Conservation (phyloP, 805 yeast genomes). For the Ogataea paraovalis region DNA sequence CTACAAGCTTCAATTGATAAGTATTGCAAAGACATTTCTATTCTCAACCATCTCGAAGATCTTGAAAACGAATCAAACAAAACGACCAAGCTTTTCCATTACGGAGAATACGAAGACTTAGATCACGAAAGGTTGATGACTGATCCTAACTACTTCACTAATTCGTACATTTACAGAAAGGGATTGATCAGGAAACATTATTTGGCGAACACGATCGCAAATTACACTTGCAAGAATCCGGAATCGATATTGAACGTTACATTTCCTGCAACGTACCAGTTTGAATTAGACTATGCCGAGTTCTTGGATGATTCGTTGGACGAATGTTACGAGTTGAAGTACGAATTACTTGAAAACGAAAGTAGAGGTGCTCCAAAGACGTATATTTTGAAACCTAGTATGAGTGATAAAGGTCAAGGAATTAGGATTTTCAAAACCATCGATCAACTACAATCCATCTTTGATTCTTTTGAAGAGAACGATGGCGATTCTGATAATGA, state of each 20-base stretch:
- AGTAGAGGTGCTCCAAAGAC: slow-evolving; percentile 34
- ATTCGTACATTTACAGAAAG: slow-evolving; percentile 84
- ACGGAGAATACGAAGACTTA: slow-evolving; percentile 85
- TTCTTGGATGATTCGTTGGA: slow-evolving; percentile 91
- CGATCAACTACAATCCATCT: slow-evolving; percentile 75
- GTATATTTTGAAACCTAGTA: slow-evolving; percentile 93
- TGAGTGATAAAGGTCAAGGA: slow-evolving; percentile 98
- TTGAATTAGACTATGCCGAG: slow-evolving; percentile 94
- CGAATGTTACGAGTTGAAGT: slow-evolving; percentile 84
- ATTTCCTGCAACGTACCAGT: slow-evolving; percentile 69
- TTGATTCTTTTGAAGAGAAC: slow-evolving; percentile 83
- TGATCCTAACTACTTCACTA: slow-evolving; percentile 51
- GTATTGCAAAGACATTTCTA: slow-evolving; percentile 3
- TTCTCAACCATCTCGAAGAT: slow-evolving; percentile 8
- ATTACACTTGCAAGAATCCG: slow-evolving; percentile 73
- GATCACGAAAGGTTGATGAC: slow-evolving; percentile 62
- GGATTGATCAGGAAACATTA: slow-evolving; percentile 89
- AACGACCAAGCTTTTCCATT: slow-evolving; percentile 54
- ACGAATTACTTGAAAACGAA: slow-evolving; percentile 59
- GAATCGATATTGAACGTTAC: slow-evolving; percentile 53
- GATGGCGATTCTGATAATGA: slow-evolving; percentile 58
- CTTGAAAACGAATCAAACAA: slow-evolving; percentile 11
- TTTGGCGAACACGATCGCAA: slow-evolving; percentile 77
- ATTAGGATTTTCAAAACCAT: slow-evolving; percentile 76
- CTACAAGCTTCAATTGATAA: slow-evolving; percentile 34